Conservation (phyloP, 257 asterid species). For the Phtheirospermum japonicum region DNA sequence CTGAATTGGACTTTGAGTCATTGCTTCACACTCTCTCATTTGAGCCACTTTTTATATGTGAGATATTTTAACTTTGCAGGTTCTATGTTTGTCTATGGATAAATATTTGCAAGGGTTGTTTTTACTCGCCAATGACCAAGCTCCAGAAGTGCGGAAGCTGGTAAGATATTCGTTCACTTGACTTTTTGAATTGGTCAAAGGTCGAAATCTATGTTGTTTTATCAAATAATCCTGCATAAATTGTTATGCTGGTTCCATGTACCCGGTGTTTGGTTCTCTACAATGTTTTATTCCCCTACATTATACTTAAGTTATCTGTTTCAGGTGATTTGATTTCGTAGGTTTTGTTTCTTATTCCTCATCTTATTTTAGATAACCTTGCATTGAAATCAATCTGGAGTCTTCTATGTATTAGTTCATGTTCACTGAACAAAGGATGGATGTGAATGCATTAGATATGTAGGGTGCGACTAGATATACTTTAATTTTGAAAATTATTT, state of each 20-base stretch:
- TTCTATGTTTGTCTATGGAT: constrained; percentile 72
- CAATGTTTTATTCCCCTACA: no score
- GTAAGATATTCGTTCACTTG: constrained; percentile 59
- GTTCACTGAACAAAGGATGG: no score
- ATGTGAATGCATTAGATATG: no score
- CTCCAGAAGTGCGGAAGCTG: constrained; percentile 89
- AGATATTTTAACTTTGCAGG: constrained; percentile 42
- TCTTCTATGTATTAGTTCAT: no score
- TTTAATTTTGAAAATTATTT: no score
- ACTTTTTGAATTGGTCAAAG: constrained; percentile 48
- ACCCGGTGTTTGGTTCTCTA: no score
- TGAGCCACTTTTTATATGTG: constrained; percentile 9
- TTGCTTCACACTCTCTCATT: constrained; percentile 7
- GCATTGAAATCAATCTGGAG: no score
- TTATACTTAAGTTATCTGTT: no score
- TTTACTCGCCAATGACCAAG: constrained; percentile 77
- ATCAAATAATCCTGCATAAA: neutral
- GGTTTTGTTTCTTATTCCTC: no score
- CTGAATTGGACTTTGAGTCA: constrained; percentile 17
- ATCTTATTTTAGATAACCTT: no score
- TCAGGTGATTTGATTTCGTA: no score
- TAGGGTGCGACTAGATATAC: no score
- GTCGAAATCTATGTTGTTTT: neutral
- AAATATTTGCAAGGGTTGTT: constrained; percentile 90
- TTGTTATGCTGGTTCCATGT: neutral